Conservation (phyloP, 2,329 filamentous ascomycete species). For the Peltaster fructicola region DNA sequence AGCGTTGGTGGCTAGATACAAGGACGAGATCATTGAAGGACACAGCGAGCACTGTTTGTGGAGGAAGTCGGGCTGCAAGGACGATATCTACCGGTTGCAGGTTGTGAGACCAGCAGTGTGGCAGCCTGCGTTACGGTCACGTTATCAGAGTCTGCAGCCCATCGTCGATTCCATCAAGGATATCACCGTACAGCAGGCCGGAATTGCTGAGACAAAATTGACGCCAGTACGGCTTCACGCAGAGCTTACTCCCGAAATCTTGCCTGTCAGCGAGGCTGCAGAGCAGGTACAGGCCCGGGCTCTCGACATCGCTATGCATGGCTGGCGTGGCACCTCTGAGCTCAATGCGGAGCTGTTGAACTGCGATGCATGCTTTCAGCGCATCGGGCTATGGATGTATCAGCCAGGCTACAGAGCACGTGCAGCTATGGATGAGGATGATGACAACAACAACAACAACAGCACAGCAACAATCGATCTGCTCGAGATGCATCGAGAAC, state of each 20-base stretch:
- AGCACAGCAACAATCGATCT: conserved; percentile 13
- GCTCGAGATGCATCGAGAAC: conserved; percentile 19
- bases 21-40: conserved; percentile 50
- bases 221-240: conserved; percentile 9
- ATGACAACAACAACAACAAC: conserved; percentile 22
- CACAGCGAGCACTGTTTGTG: conserved; percentile 75
- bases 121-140: conserved; percentile 17
- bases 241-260: conserved; percentile 13
- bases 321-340: conserved; percentile 36
- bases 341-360: conserved; percentile 54
- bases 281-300: conserved; percentile 7
- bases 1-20: conserved; percentile 60
- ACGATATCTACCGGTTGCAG: conserved; percentile 45
- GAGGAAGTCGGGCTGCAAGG: conserved; percentile 74
- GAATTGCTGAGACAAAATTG: conserved; percentile 4
- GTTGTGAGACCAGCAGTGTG: conserved; percentile 20
- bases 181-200: conserved; percentile 7
- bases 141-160: conserved; percentile 11
- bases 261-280: conserved; percentile 6
- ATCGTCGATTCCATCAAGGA: conserved; percentile 13
- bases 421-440: conserved; percentile 19
- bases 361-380: conserved; percentile 73
- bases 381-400: conserved; percentile 89
- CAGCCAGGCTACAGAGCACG: conserved; percentile 34
- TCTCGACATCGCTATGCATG: conserved; percentile 24